Percentiles rank a stretch among this genome's conserved stretches.
Conservation (phyloP, 75 land plant genomes). For the Azolla pinnata region DNA sequence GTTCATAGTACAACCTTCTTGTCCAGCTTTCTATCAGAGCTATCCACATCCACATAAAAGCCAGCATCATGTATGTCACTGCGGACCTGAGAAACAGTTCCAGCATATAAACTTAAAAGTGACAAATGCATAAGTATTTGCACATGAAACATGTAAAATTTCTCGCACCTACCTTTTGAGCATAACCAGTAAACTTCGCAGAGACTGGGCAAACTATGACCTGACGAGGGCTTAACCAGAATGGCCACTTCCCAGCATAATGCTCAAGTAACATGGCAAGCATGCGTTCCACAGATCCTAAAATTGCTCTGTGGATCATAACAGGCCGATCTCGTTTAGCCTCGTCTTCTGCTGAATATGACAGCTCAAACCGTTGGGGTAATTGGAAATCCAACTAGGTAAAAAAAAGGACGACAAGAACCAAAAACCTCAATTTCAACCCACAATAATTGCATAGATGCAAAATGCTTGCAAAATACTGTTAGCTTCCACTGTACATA, state of each 20-base stretch:
- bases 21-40: conserved; percentile 65
- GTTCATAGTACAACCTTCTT: conserved; percentile 60
- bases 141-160: too few relatives aligned
- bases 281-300: conserved; percentile 99
- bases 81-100: conserved; percentile 46
- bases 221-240: conserved; percentile 99
- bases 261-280: conserved; percentile 94
- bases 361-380: conserved; percentile 70
- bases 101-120: too few relatives aligned
- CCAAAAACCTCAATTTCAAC: too few relatives aligned
- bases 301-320: conserved; percentile 91
- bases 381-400: conserved; percentile 88
- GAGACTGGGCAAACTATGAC: conserved; percentile 96
- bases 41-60: conserved; percentile 77
- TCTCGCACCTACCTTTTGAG: conserved; percentile 50
- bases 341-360: conserved; percentile 90
- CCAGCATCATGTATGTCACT: conserved; percentile 67
- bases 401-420: conserved; percentile 3
- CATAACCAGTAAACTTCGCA: conserved; percentile 68
- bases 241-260: conserved; percentile 99
- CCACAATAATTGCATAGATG: too few relatives aligned
- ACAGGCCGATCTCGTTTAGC: conserved; percentile 82
- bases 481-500: too few relatives aligned
- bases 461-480: too few relatives aligned
- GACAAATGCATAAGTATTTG: too few relatives aligned